phyloP scores from a whole-genome alignment of 2,329 filamentous ascomycete species.

The Fusarium incarnatum region DNA sequence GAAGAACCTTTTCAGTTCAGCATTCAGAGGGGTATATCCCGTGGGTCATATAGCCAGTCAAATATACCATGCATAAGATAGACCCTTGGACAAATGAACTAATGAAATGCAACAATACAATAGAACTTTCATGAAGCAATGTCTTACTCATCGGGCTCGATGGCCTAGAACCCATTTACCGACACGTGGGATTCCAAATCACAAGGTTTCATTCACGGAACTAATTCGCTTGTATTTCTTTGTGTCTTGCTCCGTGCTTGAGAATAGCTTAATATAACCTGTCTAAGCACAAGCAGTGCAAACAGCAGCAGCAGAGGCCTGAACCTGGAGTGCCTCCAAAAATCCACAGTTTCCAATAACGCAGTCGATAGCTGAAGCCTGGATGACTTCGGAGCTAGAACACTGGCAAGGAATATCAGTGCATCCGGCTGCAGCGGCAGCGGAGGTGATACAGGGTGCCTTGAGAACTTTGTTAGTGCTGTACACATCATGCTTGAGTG shows the following conservation, averaged over 20 bases:
- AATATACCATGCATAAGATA: neutral
- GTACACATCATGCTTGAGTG: neutral
- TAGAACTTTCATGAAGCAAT: neutral
- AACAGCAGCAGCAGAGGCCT: conserved; percentile 32
- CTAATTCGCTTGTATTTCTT: neutral
- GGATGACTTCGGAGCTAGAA: conserved; percentile 26
- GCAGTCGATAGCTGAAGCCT: conserved; percentile 32
- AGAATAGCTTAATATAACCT: neutral
- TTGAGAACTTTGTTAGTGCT: neutral
- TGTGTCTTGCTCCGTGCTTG: rapidly evolving
- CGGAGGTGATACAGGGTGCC: conserved; percentile 35
- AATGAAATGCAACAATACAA: neutral
- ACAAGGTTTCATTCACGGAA: neutral
- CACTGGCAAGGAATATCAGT: conserved; percentile 36
- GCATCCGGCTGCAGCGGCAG: conserved; percentile 33
- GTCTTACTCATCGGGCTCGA: neutral
- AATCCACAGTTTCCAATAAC: conserved; percentile 36
- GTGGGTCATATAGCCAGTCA: neutral
- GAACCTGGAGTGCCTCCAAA: conserved; percentile 18
- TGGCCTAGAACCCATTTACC: neutral
- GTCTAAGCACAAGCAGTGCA: conserved; percentile 36
- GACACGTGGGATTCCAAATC: neutral
- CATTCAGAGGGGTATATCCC: neutral
- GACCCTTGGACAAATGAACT: no score
- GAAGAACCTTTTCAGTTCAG: rapidly evolving